Evolutionary conservation across 1,284 basidiomycete genomes (phyloP), one percentile per base, ranked within the genome.

Genomic region (Polyporus tsugae): DNA sequence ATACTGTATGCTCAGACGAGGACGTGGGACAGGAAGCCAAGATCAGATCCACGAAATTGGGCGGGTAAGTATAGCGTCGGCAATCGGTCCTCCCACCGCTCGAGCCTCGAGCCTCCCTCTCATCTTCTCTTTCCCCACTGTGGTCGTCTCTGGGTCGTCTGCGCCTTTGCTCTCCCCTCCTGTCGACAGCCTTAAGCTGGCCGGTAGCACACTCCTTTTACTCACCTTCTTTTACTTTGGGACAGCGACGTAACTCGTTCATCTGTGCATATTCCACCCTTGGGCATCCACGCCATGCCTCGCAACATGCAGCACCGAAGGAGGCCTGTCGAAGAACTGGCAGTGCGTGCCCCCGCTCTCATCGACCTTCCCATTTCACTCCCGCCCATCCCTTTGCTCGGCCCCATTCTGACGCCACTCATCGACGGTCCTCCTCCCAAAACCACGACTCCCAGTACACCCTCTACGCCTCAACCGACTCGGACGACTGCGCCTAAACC

Each of bases 301-400:
- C 69, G 68, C 63, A 65, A 49, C 19, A 75, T 72, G 71, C 71
- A 67, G 61, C 72, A 64, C 57, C 68, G 67, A 46, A 65, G 67
- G 41, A 64, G 63, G 61, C 71, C 69, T 62, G 55, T 65, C 42
- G 62, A 72, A 39, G 41, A 58, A 59, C 76, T 83, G 42, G 73
- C 80, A 17, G 77, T 76, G 66, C 84, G 84, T 67, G 78, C 80
- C 25, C 84, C 83, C 35, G 72, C 79, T 7, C 81, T 84, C 68
- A 77, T 84, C 55, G 79, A 81, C 58, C 71, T 85, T 1, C 80
- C 84, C 39, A 68, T 84, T 41, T 76, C 81, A 15, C 60, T 85
- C 41, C 83, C 84, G 19, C 80, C 82, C 11, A 77, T 86, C 41
- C 84, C 86, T 1, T 62, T 88, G 25, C 73, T 86, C 42, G 76